Base-by-base conservation (phyloP, 1,284 basidiomycete genomes). In the Puccinia coronata region DNA sequence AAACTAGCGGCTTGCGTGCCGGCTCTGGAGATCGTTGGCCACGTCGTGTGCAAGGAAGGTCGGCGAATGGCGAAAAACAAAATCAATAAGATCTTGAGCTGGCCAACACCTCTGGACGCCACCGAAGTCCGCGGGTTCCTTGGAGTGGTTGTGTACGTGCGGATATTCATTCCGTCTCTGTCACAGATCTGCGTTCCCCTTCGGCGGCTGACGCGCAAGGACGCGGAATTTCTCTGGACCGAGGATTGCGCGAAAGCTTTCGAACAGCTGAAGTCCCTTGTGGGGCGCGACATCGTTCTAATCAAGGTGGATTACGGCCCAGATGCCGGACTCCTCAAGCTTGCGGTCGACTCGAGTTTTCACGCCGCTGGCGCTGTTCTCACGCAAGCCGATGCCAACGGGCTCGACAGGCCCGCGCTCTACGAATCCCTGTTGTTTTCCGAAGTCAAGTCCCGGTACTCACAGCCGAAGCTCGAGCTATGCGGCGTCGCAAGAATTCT, bases 71-170 rank as follows among this genome's bases (percentile, higher is more conserved):
- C 49, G 0, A 12, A 57, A 36, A 31, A 55, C 14, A 80, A 80
- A 5, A 11, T 31, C 25, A 80, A 80, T 23, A 71, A 80, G 39
- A 59, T 49, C 2, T 0, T 28, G 4, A 49, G 18, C 0, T 80
- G 78, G 78, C 67, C 77, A 16, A 39, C 2, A 20, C 77, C 77
- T 0, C 55, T 5, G 1, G 59, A 55, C 18, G 2, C 0, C 0
- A 80, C 31, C 14, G 67, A 71, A 31, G 31, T 71, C 0, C 39
- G 63, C 8, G 67, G 77, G 25, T 80, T 80, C 47, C 20, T 80
- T 18, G 65, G 67, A 2, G 28, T 70, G 0, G 16, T 14, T 70
- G 61, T 70, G 0, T 79, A 79, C 55, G 43, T 79, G 1, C 53
- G 41, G 5, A 79, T 79, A 16, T 79, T 70, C 18, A 79, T 79